Base-by-base conservation (phyloP, 352 stramenopile species). In the Phytophthora foliorum region DNA sequence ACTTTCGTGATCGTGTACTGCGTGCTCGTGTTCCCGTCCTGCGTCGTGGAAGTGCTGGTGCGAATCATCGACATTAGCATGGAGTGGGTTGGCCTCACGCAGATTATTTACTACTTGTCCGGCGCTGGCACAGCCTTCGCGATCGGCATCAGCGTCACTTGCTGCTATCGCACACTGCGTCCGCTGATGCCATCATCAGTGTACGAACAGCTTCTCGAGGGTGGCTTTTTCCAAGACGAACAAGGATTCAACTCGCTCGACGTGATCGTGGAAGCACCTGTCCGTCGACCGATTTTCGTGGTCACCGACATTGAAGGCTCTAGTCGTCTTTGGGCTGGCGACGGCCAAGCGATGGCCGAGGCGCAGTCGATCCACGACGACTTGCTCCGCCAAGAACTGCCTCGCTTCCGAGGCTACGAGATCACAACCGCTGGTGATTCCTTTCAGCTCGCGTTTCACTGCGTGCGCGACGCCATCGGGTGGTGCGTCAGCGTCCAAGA, bases 221-320 rank as follows among this genome's bases (percentile, higher is more conserved):
- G 81, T 22, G 86, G 83, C 52, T 90, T 83, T 51, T 88, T 90
- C 36, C 73, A 75, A 4, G 78, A 82, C 7, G 72, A 77, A 13
- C 48, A 63, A 31, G 53, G 49, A 19, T 36, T 80, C 4, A 36
- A 80, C n/a, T 68, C 59, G 4, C 65, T 81, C 32, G 69, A 73
- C 13, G 54, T 74, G 8, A 63, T 81, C 24, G 72, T 86, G 11
- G 78, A 84, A 58, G 81, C 86, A 17, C 86, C 86, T 22, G 67
- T 69, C 4, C 65, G 69, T 29, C 67, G 72, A 10, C 88, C 85
- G 1, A 74, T 95, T 27, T 95, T 95, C 62, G 86, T 95, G n/a
- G 87, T 72, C 16, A 95, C 88, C 0, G 88, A 95, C 63, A 94
- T 95, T 56, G 83, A 95, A 81, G 84, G 77, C 31, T 94, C 86